These are phyloP conservation scores for Peronospora destructor DNA, from an alignment of 352 stramenopile species.

Conservation along the genomic window DNA sequence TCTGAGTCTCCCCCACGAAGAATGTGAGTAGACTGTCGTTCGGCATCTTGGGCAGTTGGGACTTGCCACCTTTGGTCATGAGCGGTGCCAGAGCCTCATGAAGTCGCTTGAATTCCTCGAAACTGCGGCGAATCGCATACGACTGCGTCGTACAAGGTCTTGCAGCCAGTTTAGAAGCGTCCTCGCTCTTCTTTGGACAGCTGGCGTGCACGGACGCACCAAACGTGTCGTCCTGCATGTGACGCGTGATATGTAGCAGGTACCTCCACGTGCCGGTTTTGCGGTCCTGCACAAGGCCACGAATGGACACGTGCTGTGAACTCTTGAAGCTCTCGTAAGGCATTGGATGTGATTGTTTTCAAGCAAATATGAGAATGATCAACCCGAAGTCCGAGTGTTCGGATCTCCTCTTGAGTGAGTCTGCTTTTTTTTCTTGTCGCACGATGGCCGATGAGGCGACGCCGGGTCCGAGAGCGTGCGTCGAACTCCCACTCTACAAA, in stretches of 20 bases:
- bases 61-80: slow-evolving; percentile 51
- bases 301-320: slow-evolving; percentile 56
- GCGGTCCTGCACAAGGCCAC: slow-evolving; percentile 59
- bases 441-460: slow-evolving; percentile 11
- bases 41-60: slow-evolving; percentile 33
- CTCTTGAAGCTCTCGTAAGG: slow-evolving; percentile 75
- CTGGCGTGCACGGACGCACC: slow-evolving; percentile 1
- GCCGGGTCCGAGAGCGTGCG: slow-evolving; percentile 19
- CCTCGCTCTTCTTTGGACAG: slow-evolving; percentile 14
- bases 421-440: slow-evolving; percentile 13
- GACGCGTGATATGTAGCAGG: slow-evolving; percentile 56
- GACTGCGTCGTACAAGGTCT: slow-evolving; percentile 38
- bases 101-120: slow-evolving; percentile 73
- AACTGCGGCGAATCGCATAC: slow-evolving; percentile 61
- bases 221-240: slow-evolving; percentile 23
- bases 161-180: slow-evolving; percentile 1
- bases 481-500: slow-evolving; percentile 19
- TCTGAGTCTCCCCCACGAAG: slow-evolving; percentile 62
- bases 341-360: slow-evolving; percentile 25
- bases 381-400: background rate
- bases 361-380: slow-evolving; percentile 26
- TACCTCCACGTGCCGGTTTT: slow-evolving; percentile 65
- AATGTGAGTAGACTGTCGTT: slow-evolving; percentile 72
- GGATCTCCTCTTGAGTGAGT: background rate
- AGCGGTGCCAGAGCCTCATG: slow-evolving; percentile 44